Percentiles rank a stretch among this genome's conserved stretches.
Conservation (phyloP, 768 basidiomycete species). For the Stropharia rugosoannulata region DNA sequence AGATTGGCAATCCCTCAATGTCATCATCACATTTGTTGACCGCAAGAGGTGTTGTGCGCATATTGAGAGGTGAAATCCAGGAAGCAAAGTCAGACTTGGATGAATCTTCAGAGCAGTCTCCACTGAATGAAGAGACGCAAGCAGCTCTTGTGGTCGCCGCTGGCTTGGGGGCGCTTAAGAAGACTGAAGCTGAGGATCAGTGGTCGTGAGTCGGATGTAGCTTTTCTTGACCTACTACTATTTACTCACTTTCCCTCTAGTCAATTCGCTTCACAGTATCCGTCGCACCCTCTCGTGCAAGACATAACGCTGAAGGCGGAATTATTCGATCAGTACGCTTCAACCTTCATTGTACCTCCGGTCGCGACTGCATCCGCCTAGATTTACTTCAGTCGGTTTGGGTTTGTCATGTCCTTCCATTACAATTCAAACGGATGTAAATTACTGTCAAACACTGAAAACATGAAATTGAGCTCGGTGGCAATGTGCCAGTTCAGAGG, state of each 20-base stretch:
- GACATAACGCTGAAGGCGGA: conserved; percentile 61
- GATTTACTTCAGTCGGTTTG: background rate
- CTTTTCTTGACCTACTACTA: background rate
- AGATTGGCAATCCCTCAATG: conserved; percentile 77
- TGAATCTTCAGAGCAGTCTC: conserved; percentile 63
- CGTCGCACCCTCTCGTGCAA: conserved; percentile 65
- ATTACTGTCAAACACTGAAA: too few species aligned
- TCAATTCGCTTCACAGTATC: conserved; percentile 47
- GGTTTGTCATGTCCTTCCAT: background rate
- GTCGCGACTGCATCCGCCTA: conserved; percentile 15
- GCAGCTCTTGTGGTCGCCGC: conserved; percentile 67
- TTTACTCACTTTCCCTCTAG: conserved; percentile 22
- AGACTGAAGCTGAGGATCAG: conserved; percentile 59
- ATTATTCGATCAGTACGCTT: conserved; percentile 60
- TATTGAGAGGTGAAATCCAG: conserved; percentile 71
- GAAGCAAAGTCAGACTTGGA: conserved; percentile 82
- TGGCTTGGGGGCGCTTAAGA: conserved; percentile 57
- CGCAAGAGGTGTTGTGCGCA: conserved; percentile 75
- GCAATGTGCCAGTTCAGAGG: too few species aligned
- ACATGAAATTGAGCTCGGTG: too few species aligned
- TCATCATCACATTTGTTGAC: conserved; percentile 74
- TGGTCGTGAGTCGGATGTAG: conserved; percentile 56
- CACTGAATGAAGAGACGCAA: conserved; percentile 62
- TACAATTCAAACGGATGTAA: too few species aligned
- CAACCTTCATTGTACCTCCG: conserved; percentile 62